phyloP scores from a whole-genome alignment of 257 asterid genomes.

The Rauvolfia tetraphylla region DNA sequence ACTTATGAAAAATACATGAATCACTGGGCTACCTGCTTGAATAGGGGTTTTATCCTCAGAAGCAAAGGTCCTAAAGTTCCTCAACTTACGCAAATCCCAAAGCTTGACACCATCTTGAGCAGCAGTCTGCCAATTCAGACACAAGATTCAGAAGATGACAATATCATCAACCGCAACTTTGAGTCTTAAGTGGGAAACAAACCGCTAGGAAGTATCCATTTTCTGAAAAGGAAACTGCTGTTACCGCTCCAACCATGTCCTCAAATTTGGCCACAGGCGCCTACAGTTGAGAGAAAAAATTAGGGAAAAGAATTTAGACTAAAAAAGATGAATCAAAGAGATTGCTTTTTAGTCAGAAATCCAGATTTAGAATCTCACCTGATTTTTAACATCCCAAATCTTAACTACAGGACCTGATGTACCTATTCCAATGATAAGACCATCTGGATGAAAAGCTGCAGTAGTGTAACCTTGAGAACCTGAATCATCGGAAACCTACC shows the following conservation, averaged over 20 bases:
- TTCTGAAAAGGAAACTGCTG: conserved; percentile 92
- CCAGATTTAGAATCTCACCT: conserved; percentile 42
- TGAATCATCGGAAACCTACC: conserved; percentile 75
- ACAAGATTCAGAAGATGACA: conserved; percentile 18
- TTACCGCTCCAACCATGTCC: conserved; percentile 80
- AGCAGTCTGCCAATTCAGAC: conserved; percentile 67
- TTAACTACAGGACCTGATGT: conserved; percentile 65
- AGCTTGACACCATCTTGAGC: conserved; percentile 98
- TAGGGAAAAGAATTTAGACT: not conserved
- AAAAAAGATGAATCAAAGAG: not conserved
- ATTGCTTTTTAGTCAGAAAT: not conserved
- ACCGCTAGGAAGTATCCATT: conserved; percentile 98
- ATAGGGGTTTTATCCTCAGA: conserved; percentile 87
- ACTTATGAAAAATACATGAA: conserved; percentile 3
- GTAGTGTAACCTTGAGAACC: conserved; percentile 79
- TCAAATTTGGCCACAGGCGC: conserved; percentile 81
- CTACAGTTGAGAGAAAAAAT: conserved; percentile 31
- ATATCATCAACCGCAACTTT: not conserved
- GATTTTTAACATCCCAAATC: conserved; percentile 99
- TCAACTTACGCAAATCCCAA: conserved; percentile 96
- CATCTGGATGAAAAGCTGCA: conserved; percentile 99
- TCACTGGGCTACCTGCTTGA: conserved; percentile 56
- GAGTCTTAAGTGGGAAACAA: conserved; percentile 29
- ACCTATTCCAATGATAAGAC: conserved; percentile 97
- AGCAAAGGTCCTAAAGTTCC: conserved; percentile 65